Evolutionary conservation across 495 filamentous ascomycete species (phyloP), one percentile per base, ranked within the genome.

Genomic region (Podospora comata): DNA sequence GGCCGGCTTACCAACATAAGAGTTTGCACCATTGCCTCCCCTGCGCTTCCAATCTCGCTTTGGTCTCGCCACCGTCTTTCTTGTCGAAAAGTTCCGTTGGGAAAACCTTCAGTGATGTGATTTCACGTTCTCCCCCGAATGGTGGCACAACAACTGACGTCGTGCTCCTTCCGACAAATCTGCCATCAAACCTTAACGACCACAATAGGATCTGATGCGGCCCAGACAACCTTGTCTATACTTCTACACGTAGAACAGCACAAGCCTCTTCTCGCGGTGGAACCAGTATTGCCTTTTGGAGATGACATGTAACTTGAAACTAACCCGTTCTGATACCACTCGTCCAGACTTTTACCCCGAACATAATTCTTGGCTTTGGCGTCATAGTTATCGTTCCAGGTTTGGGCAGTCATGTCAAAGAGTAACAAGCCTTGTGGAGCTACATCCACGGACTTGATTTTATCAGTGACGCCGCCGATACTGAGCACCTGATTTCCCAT

Each of bases 361-460:
- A 32, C 7, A 32, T 32, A 32, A 7, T 32, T 7, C 30, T 32
- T 32, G 30, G 30, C 30, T 32, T 32, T 32, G 30, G 79, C 73
- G 28, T 82, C 69, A 62, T 79, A 83, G 5, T 69, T 71, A 64
- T 77, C 65, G 23, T 62, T 76, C 80, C 81, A 82, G 56, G 67
- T 66, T 72, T 80, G 56, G 26, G 70, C 71, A 3, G 71, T 79
- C 77, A 82, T 77, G 60, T 83, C 80, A 68, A 79, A 82, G 28
- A 82, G 67, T 0, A 75, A 72, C 32, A 83, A 64, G 2, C 79
- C 79, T 27, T 82, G 75, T 26, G 73, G 75, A 71, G 78, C 80
- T 1, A 77, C 79, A 69, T 83, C 81, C 18, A 19, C 39, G 1
- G 68, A 61, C 60, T 18, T 68, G 65, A 64, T 74, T 66, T 5